Conservation (phyloP, 768 basidiomycete genomes). For the Boletus coccyginus region DNA sequence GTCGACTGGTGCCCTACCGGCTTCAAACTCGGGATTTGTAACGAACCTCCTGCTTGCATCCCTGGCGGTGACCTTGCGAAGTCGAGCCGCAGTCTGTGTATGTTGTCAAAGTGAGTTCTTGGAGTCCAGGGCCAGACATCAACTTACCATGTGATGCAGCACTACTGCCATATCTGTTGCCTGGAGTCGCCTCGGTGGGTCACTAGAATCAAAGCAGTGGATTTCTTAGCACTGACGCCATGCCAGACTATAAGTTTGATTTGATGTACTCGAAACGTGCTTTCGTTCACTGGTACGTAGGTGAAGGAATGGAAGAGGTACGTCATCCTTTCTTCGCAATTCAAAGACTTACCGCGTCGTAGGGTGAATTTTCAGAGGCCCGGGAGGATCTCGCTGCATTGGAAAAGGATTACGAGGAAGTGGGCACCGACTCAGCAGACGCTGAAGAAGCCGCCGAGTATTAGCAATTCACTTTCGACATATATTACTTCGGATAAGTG, state of each 20-base stretch:
- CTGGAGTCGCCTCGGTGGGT: slow-evolving; percentile 80
- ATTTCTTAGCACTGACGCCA: slow-evolving; percentile 4
- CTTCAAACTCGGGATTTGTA: slow-evolving; percentile 98
- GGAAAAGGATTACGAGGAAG: slow-evolving; percentile 94
- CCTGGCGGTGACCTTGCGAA: slow-evolving; percentile 96
- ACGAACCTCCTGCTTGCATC: slow-evolving; percentile 88
- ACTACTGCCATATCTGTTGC: slow-evolving; percentile 93
- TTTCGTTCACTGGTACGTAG: slow-evolving; percentile 93
- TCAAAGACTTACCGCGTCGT: slow-evolving; percentile 8
- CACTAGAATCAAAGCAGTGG: neutral
- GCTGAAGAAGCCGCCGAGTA: slow-evolving; percentile 59
- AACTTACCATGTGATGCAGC: slow-evolving; percentile 36
- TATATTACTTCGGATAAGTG: slow-evolving; percentile 3
- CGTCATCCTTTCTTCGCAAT: slow-evolving; percentile 9
- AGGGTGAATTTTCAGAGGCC: slow-evolving; percentile 97
- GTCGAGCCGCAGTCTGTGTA: slow-evolving; percentile 91
- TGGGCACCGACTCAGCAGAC: slow-evolving; percentile 74
- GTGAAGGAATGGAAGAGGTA: slow-evolving; percentile 98
- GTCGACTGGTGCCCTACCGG: slow-evolving; percentile 99
- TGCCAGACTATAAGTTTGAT: slow-evolving; percentile 92
- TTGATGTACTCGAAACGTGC: slow-evolving; percentile 96
- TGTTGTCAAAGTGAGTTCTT: slow-evolving; percentile 78
- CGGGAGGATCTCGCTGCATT: slow-evolving; percentile 97
- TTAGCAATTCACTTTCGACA: slow-evolving; percentile 26
- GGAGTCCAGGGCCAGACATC: neutral